Evolutionary conservation across 352 stramenopile species (phyloP).

Genomic region (Elongisporangium prolatum): DNA sequence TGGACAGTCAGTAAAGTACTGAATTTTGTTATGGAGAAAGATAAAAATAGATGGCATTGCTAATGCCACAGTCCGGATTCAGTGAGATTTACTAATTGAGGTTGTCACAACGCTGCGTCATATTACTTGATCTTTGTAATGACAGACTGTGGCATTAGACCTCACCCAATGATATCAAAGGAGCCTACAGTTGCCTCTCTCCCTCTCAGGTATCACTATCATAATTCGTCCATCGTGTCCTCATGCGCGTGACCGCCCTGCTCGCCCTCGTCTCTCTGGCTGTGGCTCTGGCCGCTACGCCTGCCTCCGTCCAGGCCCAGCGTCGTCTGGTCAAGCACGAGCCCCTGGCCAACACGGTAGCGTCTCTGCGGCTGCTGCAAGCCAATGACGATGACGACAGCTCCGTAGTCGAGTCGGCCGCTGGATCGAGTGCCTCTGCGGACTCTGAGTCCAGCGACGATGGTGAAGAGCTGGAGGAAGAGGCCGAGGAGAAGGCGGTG

Average conservation of each 20-base stretch:
- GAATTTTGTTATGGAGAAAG: neutral
- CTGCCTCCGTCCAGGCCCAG: neutral
- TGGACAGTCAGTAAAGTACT: neutral
- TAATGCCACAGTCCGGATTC: neutral
- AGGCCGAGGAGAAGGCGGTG: neutral
- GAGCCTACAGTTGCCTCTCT: neutral
- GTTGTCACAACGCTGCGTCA: neutral
- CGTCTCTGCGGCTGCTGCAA: neutral
- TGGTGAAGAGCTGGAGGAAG: neutral
- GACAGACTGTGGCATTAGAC: neutral
- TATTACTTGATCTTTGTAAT: neutral
- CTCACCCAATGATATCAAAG: neutral
- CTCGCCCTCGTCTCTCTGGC: neutral
- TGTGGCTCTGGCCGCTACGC: neutral
- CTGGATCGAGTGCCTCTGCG: neutral
- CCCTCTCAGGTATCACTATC: neutral
- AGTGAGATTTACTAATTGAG: neutral
- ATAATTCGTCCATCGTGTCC: neutral
- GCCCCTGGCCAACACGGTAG: neutral
- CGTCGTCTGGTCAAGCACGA: neutral
- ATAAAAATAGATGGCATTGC: neutral
- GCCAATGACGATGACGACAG: neutral
- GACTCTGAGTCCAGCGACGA: neutral
- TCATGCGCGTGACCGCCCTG: neutral
- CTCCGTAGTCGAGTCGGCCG: neutral